Conservation (phyloP, 1,284 basidiomycete genomes). For the Singerocomus inundabilis region DNA sequence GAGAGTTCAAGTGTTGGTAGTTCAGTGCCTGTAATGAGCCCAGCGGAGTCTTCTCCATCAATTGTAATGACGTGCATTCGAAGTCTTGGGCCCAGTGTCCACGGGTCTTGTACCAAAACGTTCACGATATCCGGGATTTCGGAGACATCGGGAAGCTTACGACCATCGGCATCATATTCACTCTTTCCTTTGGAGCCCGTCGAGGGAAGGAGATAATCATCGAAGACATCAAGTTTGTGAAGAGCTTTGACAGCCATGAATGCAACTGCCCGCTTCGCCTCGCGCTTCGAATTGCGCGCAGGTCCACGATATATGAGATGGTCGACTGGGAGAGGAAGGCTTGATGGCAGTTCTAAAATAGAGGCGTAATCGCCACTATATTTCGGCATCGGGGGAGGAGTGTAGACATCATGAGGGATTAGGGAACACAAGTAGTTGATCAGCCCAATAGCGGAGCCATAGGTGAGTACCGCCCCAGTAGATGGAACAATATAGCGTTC, state of each 20-base stretch:
- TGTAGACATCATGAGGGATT: slow-evolving; percentile 71
- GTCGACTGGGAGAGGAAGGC: slow-evolving; percentile 57
- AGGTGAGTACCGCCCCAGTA: slow-evolving; percentile 75
- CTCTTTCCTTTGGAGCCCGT: slow-evolving; percentile 43
- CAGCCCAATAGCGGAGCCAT: slow-evolving; percentile 66
- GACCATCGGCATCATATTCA: slow-evolving; percentile 52
- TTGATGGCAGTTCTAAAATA: slow-evolving; percentile 62
- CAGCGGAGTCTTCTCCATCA: slow-evolving; percentile 48
- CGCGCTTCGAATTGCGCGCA: slow-evolving; percentile 61
- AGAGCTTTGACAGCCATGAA: slow-evolving; percentile 72
- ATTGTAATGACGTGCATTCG: slow-evolving; percentile 62
- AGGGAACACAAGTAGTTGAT: slow-evolving; percentile 72
- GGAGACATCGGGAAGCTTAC: slow-evolving; percentile 41
- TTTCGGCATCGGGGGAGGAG: slow-evolving; percentile 54
- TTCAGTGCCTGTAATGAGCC: slow-evolving; percentile 59
- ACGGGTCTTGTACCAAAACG: slow-evolving; percentile 60
- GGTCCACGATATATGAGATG: slow-evolving; percentile 59
- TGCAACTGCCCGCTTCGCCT: slow-evolving; percentile 77
- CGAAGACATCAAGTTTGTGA: slow-evolving; percentile 68
- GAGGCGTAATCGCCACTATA: slow-evolving; percentile 60
- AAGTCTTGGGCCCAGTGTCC: slow-evolving; percentile 52
- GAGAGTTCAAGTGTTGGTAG: slow-evolving; percentile 49
- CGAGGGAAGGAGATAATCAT: slow-evolving; percentile 73
- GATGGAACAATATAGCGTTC: slow-evolving; percentile 70
- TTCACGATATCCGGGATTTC: slow-evolving; percentile 53